Percentiles rank a stretch among this genome's conserved stretches.
These are phyloP conservation scores for Colletotrichum shisoi DNA, from an alignment of 2,329 filamentous ascomycete genomes.

Conservation along the genomic window DNA sequence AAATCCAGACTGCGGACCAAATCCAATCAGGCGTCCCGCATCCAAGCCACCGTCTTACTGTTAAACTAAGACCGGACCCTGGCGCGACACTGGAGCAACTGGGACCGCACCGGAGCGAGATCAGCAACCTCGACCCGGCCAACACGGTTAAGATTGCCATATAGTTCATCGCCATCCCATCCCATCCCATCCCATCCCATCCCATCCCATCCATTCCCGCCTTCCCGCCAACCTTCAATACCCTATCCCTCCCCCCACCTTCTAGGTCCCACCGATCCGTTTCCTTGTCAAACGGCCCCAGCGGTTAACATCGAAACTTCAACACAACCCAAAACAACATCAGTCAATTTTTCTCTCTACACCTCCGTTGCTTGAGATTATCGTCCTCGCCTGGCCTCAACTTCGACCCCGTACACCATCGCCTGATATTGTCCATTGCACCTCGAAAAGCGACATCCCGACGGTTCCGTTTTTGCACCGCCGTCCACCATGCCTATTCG, in stretches of 20 bases:
- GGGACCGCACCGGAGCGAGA: neutral
- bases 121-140: slow-evolving; percentile 20
- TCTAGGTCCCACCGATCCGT: slow-evolving; percentile 25
- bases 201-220: slow-evolving; percentile 22
- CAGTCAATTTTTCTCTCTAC: slow-evolving; percentile 12
- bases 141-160: slow-evolving; percentile 29
- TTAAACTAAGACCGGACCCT: slow-evolving; percentile 27
- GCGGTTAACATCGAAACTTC: slow-evolving; percentile 29
- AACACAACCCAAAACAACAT: slow-evolving; percentile 23
- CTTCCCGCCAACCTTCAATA: slow-evolving; percentile 12
- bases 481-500: slow-evolving; percentile 69
- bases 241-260: slow-evolving; percentile 22
- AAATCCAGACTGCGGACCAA: slow-evolving; percentile 7
- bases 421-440: slow-evolving; percentile 1
- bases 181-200: slow-evolving; percentile 18
- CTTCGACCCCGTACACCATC: neutral
- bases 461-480: slow-evolving; percentile 7
- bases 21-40: slow-evolving; percentile 17
- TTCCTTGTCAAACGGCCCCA: slow-evolving; percentile 30
- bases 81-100: slow-evolving; percentile 15
- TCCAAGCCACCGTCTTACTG: slow-evolving; percentile 37
- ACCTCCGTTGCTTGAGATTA: neutral
- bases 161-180: slow-evolving; percentile 36
- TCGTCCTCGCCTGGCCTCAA: neutral
- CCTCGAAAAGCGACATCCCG: neutral